Base-by-base conservation (phyloP, 345 rosid species). In the Cardamine chenopodiifolia region DNA sequence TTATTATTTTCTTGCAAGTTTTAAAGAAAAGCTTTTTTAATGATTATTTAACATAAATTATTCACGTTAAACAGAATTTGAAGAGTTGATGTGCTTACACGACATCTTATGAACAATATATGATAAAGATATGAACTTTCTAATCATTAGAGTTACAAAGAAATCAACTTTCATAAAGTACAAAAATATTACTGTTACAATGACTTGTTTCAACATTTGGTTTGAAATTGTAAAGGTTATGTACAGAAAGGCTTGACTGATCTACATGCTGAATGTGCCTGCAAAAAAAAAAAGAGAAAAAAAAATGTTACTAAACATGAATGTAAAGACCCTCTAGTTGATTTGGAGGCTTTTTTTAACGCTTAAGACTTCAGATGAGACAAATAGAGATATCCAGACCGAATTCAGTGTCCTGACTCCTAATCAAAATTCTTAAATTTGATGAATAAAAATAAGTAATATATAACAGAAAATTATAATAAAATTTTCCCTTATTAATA, bases 1-100 rank as follows among this genome's bases (percentile, higher is more conserved):
- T 40, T 68, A 60, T 67, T 68, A 22, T 59, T 62, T 52, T 40
- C 62, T 22, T 59, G 26, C 35, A 54, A 49, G 67, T n/a, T 49
- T 67, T 56, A 35, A 50, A 40, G 14, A 9, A 50, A 52, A 39
- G 56, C 11, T 68, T 8, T 52, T 75, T 68, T 5, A 62, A 59
- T 68, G 18, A 23, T 55, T 53, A 4, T 6, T 23, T 2, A 15
- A 17, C 25, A 34, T 19, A 4, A 18, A n/a, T 28, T 64, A 17
- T 28, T 12, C n/a, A 31, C 32, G 6, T 10, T 2, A 35, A 50
- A 48, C 13, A 14, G 6, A 22, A 18, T 22, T 12, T 15, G 23
- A 17, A 55, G 18, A 7, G 12, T 55, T 55, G 4, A 0, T 68
- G 35, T 37, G 18, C 8, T 20, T 15, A 22, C 18, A 34, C 48